A percentile compares a stretch with the other conserved stretches of the same genome.
Evolutionary conservation across 148 eudicot species (phyloP).

Genomic region (Diospyros lotus): DNA sequence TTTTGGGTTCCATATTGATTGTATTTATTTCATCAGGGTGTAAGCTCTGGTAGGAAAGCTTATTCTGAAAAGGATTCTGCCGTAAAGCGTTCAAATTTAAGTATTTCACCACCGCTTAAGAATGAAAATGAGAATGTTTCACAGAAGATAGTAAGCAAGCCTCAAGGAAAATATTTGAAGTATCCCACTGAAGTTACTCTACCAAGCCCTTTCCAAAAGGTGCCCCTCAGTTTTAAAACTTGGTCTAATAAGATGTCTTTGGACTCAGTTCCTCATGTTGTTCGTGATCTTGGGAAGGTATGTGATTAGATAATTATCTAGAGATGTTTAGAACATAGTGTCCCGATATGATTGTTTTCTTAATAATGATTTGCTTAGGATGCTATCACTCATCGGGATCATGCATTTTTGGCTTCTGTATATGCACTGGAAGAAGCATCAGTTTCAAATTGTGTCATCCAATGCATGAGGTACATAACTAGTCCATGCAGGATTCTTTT

Average conservation of each 20-base stretch:
- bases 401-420: slow-evolving; percentile 28
- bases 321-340: neutral
- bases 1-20: neutral
- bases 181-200: slow-evolving; percentile 10
- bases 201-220: slow-evolving; percentile 22
- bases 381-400: slow-evolving; percentile 20
- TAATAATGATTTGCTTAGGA: slow-evolving; percentile 19
- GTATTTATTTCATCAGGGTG: slow-evolving; percentile 16
- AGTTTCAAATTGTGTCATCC: slow-evolving; percentile 27
- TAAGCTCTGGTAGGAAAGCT: slow-evolving; percentile 11
- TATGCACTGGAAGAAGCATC: slow-evolving; percentile 40
- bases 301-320: neutral
- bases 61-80: slow-evolving; percentile 9
- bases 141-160: slow-evolving; percentile 23
- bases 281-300: slow-evolving; percentile 43
- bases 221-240: slow-evolving; percentile 21
- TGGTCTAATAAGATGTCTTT: slow-evolving; percentile 27
- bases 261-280: slow-evolving; percentile 21
- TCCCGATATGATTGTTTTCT: neutral
- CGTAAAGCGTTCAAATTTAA: slow-evolving; percentile 9
- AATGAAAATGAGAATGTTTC: slow-evolving; percentile 27
- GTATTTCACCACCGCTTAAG: slow-evolving; percentile 35
- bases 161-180: slow-evolving; percentile 19
- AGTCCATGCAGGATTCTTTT: neutral
- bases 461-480: slow-evolving; percentile 32